Conservation (phyloP, 2,329 filamentous ascomycete species). For the Sporothrix protearum region DNA sequence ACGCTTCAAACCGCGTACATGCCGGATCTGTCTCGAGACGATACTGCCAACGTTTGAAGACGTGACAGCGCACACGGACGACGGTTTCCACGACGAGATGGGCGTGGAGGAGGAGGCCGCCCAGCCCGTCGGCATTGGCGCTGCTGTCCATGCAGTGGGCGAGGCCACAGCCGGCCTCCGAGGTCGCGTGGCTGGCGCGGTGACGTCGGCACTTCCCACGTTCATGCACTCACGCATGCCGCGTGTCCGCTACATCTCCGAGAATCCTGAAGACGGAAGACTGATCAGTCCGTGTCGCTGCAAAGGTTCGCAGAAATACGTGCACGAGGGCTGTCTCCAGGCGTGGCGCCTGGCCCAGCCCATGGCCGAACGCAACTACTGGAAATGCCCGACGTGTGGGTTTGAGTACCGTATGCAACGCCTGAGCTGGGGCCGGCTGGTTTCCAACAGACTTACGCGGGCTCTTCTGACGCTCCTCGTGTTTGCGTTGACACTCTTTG, state of each 20-base stretch:
- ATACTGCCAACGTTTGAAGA: constrained; percentile 49
- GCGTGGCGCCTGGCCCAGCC: constrained; percentile 77
- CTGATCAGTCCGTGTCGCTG: constrained; percentile 88
- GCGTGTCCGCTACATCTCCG: constrained; percentile 61
- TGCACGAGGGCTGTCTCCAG: constrained; percentile 86
- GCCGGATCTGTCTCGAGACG: constrained; percentile 82
- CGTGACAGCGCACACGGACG: constrained; percentile 21
- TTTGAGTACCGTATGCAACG: constrained; percentile 79
- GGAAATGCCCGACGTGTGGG: constrained; percentile 81
- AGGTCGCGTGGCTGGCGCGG: constrained; percentile 12
- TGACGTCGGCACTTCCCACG: constrained; percentile 32
- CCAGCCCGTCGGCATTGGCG: not conserved
- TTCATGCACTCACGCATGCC: constrained; percentile 34
- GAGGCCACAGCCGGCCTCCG: constrained; percentile 8
- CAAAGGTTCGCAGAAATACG: constrained; percentile 88
- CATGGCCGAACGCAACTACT: constrained; percentile 64
- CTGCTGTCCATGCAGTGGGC: not conserved
- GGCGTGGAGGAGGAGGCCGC: not conserved
- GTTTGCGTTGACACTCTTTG: constrained; percentile 68
- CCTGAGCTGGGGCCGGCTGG: constrained; percentile 68
- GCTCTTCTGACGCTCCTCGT: constrained; percentile 67
- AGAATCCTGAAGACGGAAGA: constrained; percentile 69
- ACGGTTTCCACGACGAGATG: not conserved
- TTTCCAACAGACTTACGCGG: constrained; percentile 65
- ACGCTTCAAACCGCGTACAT: constrained; percentile 69